Percentiles rank a stretch among this genome's conserved stretches.
Evolutionary conservation across 805 yeast genomes (phyloP).

Genomic region (Starmerella davenportii): DNA sequence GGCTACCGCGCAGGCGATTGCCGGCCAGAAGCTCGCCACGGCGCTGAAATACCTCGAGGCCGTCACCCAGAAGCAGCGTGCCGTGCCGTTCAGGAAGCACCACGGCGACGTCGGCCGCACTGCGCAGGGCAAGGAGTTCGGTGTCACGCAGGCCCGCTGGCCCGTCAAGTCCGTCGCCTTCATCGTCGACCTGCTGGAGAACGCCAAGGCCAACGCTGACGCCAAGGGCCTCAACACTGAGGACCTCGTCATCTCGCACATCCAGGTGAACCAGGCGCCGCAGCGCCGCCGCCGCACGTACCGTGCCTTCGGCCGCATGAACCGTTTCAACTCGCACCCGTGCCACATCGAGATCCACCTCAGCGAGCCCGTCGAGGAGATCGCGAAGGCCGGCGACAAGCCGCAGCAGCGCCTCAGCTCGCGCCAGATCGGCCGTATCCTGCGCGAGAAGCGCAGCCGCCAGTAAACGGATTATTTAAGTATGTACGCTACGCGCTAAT

Average conservation of each 20-base stretch:
- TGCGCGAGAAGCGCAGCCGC: constrained; percentile 58
- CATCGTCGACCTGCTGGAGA: constrained; percentile 82
- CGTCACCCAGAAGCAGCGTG: constrained; percentile 96
- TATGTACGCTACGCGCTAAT: neutral
- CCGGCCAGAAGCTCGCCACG: constrained; percentile 92
- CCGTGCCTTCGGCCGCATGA: constrained; percentile 99
- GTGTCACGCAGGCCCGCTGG: constrained; percentile 99
- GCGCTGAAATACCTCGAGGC: constrained; percentile 92
- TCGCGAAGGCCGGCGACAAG: constrained; percentile 73
- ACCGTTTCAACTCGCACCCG: constrained; percentile 97
- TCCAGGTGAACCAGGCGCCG: constrained; percentile 99
- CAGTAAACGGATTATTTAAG: constrained; percentile 2
- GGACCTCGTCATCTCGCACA: constrained; percentile 88
- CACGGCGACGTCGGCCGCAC: constrained; percentile 95
- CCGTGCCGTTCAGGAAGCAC: constrained; percentile 98
- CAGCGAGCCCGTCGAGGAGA: constrained; percentile 86
- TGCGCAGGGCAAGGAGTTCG: constrained; percentile 99
- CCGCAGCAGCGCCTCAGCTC: constrained; percentile 56
- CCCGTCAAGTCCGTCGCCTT: constrained; percentile 96
- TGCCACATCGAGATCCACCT: constrained; percentile 96
- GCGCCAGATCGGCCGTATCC: constrained; percentile 85
- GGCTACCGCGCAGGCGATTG: constrained; percentile 96
- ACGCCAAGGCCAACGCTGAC: constrained; percentile 98
- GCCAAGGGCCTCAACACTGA: constrained; percentile 95
- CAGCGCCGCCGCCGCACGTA: constrained; percentile 99